Conservation (phyloP, 1,284 basidiomycete species). For the Cutaneotrichosporon sp. region DNA sequence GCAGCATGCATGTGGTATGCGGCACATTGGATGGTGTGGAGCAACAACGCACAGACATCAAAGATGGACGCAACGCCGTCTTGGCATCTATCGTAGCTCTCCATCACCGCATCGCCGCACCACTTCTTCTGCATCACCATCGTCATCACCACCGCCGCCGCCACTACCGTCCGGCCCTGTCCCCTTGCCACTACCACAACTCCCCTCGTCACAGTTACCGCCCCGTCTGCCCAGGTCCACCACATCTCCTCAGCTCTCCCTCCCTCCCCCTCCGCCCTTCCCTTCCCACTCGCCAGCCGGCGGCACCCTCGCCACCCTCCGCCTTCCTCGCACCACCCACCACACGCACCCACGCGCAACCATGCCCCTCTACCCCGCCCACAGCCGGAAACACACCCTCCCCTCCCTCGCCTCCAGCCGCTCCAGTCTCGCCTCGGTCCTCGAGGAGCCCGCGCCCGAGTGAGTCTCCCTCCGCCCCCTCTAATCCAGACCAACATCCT, state of each 20-base stretch:
- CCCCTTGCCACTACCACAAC: background rate
- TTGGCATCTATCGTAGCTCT: background rate
- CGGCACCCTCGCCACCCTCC: no score
- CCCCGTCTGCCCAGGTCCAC: background rate
- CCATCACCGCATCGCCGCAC: background rate
- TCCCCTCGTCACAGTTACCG: no score
- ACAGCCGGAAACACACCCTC: background rate
- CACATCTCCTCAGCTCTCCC: background rate
- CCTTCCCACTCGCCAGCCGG: background rate
- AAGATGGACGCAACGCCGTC: background rate
- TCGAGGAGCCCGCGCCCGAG: background rate
- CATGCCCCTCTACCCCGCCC: background rate
- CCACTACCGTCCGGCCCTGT: background rate
- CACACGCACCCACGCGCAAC: no score
- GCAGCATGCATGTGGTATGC: background rate
- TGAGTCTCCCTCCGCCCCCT: background rate
- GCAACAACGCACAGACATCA: background rate
- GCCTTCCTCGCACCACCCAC: no score
- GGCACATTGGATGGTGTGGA: no score
- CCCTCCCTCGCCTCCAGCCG: background rate
- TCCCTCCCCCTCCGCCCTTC: background rate
- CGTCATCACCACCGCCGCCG: background rate
- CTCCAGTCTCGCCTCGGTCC: background rate
- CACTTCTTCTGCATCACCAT: background rate
- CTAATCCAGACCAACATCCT: slow-evolving; percentile 1